Base-by-base conservation (phyloP, 768 basidiomycete species). In the Podaxis sp. region DNA sequence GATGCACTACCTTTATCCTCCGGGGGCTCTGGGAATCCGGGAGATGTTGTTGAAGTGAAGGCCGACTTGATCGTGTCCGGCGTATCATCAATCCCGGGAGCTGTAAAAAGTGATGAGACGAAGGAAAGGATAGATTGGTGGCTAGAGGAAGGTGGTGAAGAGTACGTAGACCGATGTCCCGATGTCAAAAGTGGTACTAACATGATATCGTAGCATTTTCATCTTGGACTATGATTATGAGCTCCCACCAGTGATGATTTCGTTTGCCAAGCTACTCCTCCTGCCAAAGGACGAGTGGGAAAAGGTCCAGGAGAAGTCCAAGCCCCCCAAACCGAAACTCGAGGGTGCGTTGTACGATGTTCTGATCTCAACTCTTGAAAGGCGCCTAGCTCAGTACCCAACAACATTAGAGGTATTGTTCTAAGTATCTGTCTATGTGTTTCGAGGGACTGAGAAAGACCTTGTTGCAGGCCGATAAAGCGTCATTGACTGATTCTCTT, bases 61-160 rank as follows among this genome's bases (percentile, higher is more conserved):
- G 93, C 90, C 20, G 90, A 93, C 75, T 70, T 91, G 50, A 77
- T 88, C 11, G 81, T 92, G 24, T 70, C 78, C 8, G 75, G 75
- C 26, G 70, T 83, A 64, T 30, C 59, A 67, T n/a, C 65, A 62
- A 12, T 52, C 64, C 28, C n/a, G 26, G 33, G 37, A 28, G 37
- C 62, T 57, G 36, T 68, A 69, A 62, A 68, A 64, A 58, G 69
- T n/a, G 54, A 72, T 26, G 68, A 74, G 36, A 60, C 75, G 38
- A 76, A 82, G 65, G 86, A 87, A 67, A 83, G 93, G 41, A 88
- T 97, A 8, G 93, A 98, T 64, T 97, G 92, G 88, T 95, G 95
- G 92, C 77, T 99, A 12, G 94, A 97, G 65, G 84, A 89, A 70
- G 91, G 89, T 2, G 90, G 90, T 20, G 95, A 96, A 66, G 95